These are phyloP conservation scores for Magnusiomyces magnusii DNA, from an alignment of 1,139 yeast genomes.

Conservation along the genomic window DNA sequence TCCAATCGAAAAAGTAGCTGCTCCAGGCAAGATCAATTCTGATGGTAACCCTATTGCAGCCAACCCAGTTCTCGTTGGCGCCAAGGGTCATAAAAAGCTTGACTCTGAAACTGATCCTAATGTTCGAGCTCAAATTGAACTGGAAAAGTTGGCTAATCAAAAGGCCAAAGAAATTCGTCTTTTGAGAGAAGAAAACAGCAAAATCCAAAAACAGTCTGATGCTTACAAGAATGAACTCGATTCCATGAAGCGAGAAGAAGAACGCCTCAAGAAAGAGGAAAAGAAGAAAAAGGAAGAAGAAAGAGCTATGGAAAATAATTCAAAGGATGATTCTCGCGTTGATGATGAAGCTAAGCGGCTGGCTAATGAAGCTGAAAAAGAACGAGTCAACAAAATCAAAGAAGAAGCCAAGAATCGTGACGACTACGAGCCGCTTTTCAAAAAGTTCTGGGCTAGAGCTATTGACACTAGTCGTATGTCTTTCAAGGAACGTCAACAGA, in stretches of 20 bases:
- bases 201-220: no score
- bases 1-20: no score
- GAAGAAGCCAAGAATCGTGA: neutral
- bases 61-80: no score
- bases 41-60: no score
- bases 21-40: no score
- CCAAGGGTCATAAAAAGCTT: no score
- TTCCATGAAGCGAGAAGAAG: no score
- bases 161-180: neutral
- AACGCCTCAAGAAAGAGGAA: slow-evolving; percentile 12
- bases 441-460: slow-evolving; percentile 4
- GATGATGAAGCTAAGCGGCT: slow-evolving; percentile 8
- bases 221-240: no score
- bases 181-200: no score
- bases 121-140: neutral
- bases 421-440: neutral
- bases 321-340: slow-evolving; percentile 1
- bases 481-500: slow-evolving; percentile 5
- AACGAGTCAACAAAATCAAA: slow-evolving; percentile 7
- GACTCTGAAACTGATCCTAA: no score
- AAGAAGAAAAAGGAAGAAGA: slow-evolving; percentile 9
- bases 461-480: slow-evolving; percentile 7
- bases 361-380: slow-evolving; percentile 8
- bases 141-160: neutral
- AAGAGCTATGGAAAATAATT: slow-evolving; percentile 7